A percentile compares a stretch with the other conserved stretches of the same genome.
phyloP scores from a whole-genome alignment of 129 eudicot genomes.

The Flaveria brownii region DNA sequence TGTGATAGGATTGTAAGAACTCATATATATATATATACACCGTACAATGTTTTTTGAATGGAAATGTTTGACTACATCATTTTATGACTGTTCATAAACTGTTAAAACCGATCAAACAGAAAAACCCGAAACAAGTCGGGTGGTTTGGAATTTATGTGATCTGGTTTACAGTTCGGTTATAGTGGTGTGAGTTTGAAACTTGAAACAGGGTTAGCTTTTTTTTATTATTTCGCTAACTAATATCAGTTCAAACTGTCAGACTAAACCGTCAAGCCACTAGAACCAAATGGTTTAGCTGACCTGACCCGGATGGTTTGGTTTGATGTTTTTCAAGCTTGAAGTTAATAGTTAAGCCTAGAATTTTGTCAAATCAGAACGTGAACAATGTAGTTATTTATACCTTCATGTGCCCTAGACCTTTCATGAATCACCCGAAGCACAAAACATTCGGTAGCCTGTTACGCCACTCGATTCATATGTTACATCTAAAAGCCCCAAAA shows the following conservation, averaged over 20 bases:
- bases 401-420: not conserved
- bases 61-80: not conserved
- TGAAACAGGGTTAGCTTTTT: not conserved
- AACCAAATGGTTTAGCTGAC: too few species aligned
- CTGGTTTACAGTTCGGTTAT: not conserved
- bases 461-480: not conserved
- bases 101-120: not conserved
- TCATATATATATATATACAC: slow-evolving; percentile 37
- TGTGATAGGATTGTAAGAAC: slow-evolving; percentile 29
- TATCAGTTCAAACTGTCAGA: too few species aligned
- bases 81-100: not conserved
- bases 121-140: not conserved
- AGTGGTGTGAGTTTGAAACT: not conserved
- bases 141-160: not conserved
- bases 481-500: not conserved
- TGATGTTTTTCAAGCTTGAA: too few species aligned
- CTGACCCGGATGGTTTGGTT: too few species aligned
- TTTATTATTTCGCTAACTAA: too few species aligned
- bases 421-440: not conserved
- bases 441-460: not conserved
- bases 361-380: too few species aligned
- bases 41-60: slow-evolving; percentile 29
- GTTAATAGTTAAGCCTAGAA: too few species aligned
- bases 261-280: not conserved
- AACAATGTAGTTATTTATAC: not conserved